Conservation (phyloP, 805 yeast genomes). For the Zygosaccharomyces pseudorouxii region DNA sequence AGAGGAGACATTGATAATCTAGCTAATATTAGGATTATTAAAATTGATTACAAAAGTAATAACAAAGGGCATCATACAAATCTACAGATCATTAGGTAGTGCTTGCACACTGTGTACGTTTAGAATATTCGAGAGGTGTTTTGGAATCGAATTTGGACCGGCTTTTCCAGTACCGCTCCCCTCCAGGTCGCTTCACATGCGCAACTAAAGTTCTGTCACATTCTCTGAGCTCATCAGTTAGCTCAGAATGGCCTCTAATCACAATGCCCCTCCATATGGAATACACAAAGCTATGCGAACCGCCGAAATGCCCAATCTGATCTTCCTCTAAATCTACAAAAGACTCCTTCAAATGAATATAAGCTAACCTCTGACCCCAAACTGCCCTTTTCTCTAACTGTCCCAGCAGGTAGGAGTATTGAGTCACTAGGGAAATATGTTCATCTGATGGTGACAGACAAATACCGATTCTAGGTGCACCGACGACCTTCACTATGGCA, state of each 20-base stretch:
- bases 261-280: constrained; percentile 45
- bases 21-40: background rate
- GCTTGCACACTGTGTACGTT: background rate
- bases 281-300: constrained; percentile 37
- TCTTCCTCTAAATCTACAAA: constrained; percentile 30
- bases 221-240: background rate
- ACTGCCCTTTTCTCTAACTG: constrained; percentile 39
- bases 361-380: constrained; percentile 39
- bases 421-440: constrained; percentile 36
- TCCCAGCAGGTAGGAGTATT: constrained; percentile 39
- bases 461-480: constrained; percentile 44
- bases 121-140: background rate
- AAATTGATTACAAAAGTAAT: background rate
- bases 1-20: background rate
- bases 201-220: background rate
- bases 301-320: constrained; percentile 24
- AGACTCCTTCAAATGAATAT: constrained; percentile 44
- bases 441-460: constrained; percentile 45
- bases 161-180: background rate
- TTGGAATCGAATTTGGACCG: background rate
- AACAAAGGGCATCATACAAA: background rate
- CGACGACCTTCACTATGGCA: constrained; percentile 45
- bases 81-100: background rate
- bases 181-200: background rate
- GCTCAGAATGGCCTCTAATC: constrained; percentile 27